Evolutionary conservation across 106 monocot genomes (phyloP).

Genomic region (Dioscorea zingiberensis): DNA sequence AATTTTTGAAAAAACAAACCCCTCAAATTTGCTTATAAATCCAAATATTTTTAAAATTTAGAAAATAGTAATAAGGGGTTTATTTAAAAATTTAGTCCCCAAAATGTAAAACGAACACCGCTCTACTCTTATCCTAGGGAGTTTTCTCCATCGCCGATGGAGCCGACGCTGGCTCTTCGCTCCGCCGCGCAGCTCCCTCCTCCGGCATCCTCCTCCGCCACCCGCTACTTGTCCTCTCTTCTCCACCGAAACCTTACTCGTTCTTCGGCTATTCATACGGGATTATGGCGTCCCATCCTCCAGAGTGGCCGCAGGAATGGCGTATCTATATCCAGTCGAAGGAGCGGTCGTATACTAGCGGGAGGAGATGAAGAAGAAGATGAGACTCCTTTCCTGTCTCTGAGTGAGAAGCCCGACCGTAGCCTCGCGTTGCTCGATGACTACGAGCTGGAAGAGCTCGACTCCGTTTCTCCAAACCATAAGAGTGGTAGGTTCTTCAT

Average conservation of each 20-base stretch:
- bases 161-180: no score
- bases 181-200: no score
- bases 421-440: constrained; percentile 66
- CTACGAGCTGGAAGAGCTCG: constrained; percentile 78
- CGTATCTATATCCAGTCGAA: background rate
- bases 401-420: constrained; percentile 81
- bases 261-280: background rate
- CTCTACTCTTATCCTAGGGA: no score
- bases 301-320: background rate
- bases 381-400: constrained; percentile 34
- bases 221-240: background rate
- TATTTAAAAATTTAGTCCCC: no score
- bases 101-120: no score
- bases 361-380: constrained; percentile 22
- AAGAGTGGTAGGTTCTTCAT: constrained; percentile 49
- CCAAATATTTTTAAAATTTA: no score
- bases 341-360: background rate
- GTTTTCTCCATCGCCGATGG: no score
- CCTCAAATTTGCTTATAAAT: no score
- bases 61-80: no score
- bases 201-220: background rate
- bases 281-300: background rate
- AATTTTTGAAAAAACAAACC: no score
- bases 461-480: constrained; percentile 36
- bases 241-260: background rate